Conservation (phyloP, 306 rosid species). For the Glycyrrhiza uralensis region DNA sequence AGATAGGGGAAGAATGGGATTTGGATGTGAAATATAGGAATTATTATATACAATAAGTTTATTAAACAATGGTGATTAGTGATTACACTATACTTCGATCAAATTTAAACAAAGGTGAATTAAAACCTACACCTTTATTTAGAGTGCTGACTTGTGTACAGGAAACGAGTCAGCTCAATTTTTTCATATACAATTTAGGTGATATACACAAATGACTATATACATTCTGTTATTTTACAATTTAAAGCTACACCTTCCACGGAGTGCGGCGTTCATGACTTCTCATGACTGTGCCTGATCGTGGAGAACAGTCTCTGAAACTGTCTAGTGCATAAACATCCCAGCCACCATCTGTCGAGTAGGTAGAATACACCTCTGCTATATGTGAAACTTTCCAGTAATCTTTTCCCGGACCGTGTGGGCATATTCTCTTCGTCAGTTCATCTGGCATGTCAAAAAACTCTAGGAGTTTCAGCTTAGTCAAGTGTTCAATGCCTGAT, state of each 20-base stretch:
- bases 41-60: background rate
- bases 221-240: background rate
- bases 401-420: conserved; percentile 44
- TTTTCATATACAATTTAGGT: background rate
- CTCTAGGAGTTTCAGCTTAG: conserved; percentile 47
- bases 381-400: conserved; percentile 50
- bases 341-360: conserved; percentile 72
- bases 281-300: conserved; percentile 35
- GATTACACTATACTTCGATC: background rate
- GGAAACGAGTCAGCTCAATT: background rate
- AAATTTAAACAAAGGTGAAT: conserved; percentile 30
- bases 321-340: conserved; percentile 47
- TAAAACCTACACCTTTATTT: conserved; percentile 34
- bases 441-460: conserved; percentile 64
- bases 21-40: background rate
- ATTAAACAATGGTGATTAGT: conserved; percentile 2
- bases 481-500: conserved; percentile 53
- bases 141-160: conserved; percentile 24
- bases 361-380: conserved; percentile 54
- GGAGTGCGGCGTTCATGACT: conserved; percentile 34
- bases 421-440: conserved; percentile 45
- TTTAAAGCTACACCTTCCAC: conserved; percentile 33
- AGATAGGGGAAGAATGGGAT: background rate
- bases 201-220: background rate
- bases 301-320: conserved; percentile 30